Base-by-base conservation (phyloP, 495 filamentous ascomycete genomes). In the Parmelia sp. region DNA sequence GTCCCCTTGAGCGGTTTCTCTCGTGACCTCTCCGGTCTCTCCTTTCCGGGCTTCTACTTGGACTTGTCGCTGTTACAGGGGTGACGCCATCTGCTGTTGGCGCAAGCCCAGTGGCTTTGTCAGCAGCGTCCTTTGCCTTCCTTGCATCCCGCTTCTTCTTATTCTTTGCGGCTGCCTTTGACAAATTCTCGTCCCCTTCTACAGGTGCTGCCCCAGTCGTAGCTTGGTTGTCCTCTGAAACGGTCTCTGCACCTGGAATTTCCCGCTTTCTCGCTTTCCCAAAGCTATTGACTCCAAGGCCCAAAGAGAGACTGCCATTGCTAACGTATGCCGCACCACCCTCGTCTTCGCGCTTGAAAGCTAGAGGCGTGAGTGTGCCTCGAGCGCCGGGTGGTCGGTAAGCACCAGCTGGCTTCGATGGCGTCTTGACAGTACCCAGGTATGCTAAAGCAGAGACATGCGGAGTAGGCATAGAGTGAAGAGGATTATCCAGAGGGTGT, bases 141-240 rank as follows among this genome's bases (percentile, higher is more conserved):
- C 95, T 96, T 61, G 91, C 92, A 72, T 96, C 91, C 42, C 93
- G 83, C 83, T 98, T 98, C 84, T 97, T 97, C 86, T 97, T 97
- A 79, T 97, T 98, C 80, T 97, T 96, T 60, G 92, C 76, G 0
- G 92, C 94, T 21, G 91, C 82, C 76, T 92, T 96, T 66, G 89
- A 92, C 49, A 95, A 75, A 66, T 80, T 87, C 64, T 88, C 89
- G 58, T 88, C 82, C 29, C 82, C 84, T 37, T 87, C 85, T 45
- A 77, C 82, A 4, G 78, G 79, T 31, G 78, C 79, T 23, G 78
- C 86, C 37, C 86, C 85, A 61, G 84, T 31, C 25, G 49, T 31
- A 53, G 49, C 49, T 31, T 53, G 85, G 60, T 86, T 77, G 49
- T 76, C 83, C 58, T 86, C 78, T 47, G 83, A 84, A 1, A 69